Base-by-base conservation (phyloP, 345 rosid genomes). In the Barbarea vulgaris region DNA sequence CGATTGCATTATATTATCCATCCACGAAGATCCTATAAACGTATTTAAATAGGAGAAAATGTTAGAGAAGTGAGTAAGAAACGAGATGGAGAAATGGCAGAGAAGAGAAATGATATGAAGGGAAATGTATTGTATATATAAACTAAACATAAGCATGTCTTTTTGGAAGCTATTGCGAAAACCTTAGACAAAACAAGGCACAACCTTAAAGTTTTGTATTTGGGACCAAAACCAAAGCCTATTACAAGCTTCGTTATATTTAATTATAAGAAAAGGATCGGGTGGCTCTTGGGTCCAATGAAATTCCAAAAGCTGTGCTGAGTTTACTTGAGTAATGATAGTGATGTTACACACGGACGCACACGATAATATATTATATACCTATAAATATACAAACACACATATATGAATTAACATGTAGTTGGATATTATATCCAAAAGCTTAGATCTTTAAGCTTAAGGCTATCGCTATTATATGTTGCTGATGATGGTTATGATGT, bases 1-100 rank as follows among this genome's bases (percentile, higher is more conserved):
- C 1, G 91, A 78, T 61, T 91, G 92, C 87, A 87, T 75, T 51
- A 80, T 62, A 74, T 78, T 78, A 78, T 91, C 88, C 96, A 88
- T 80, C 61, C 31, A 48, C 31, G 59, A 57, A 55, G 64, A 60
- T 67, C 63, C 76, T 74, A 66, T 63, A 67, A 48, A 19, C 30
- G 36, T 7, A 14, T 50, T 33, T 72, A 67, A 30, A 6, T 28
- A 12, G n/a, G n/a, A n/a, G n/a, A n/a, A 55, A 46, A 11, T 75
- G 61, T 34, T 70, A 69, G 54, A 60, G 31, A 47, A 68, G 34
- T 15, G 71, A 63, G 58, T 36, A 44, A 65, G 39, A 51, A 77
- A 55, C 27, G 18, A 77, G 30, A 70, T 9, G 36, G 53, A 42
- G 63, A 61, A 53, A 51, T 53, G 70, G 19, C 47, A 71, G 67